These are phyloP conservation scores for Pinus tabuliformis DNA, from an alignment of 75 land plant genomes.

Conservation along the genomic window DNA sequence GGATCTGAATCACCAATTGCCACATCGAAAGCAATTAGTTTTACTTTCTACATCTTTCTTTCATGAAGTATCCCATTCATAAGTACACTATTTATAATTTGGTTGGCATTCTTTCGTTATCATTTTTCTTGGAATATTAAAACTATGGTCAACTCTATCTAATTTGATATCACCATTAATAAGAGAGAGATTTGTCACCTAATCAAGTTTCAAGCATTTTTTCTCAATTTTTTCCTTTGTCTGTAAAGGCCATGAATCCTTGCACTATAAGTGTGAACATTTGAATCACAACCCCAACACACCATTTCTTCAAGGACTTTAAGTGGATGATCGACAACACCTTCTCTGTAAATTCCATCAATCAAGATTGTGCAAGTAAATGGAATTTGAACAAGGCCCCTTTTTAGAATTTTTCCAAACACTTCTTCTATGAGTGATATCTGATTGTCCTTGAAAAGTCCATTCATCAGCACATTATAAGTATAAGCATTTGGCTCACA, in stretches of 20 bases:
- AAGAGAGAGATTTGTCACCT: conserved; percentile 48
- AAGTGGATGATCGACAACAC: conserved; percentile 31
- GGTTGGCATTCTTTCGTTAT: conserved; percentile 38
- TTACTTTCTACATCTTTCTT: conserved; percentile 13
- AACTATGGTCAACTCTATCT: conserved; percentile 41
- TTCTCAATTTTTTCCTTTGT: conserved; percentile 45
- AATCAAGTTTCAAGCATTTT: conserved; percentile 43
- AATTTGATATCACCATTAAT: conserved; percentile 50
- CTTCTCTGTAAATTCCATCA: conserved; percentile 35
- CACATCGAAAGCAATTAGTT: not conserved
- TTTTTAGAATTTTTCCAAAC: conserved; percentile 25
- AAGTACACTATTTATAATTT: conserved; percentile 33
- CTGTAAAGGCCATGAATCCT: conserved; percentile 43
- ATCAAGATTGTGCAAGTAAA: conserved; percentile 50
- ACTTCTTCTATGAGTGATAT: conserved; percentile 22
- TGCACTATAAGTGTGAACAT: conserved; percentile 38
- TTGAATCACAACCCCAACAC: conserved; percentile 26
- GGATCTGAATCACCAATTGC: not conserved
- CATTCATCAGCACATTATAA: conserved; percentile 36
- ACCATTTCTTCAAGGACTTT: conserved; percentile 40
- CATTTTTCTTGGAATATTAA: conserved; percentile 44
- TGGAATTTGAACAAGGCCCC: conserved; percentile 26
- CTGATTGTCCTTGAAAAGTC: conserved; percentile 45
- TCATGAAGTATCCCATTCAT: conserved; percentile 41
- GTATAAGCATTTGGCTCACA: conserved; percentile 39